Conservation (phyloP, 1,139 yeast species). For the Pichia sp. region DNA sequence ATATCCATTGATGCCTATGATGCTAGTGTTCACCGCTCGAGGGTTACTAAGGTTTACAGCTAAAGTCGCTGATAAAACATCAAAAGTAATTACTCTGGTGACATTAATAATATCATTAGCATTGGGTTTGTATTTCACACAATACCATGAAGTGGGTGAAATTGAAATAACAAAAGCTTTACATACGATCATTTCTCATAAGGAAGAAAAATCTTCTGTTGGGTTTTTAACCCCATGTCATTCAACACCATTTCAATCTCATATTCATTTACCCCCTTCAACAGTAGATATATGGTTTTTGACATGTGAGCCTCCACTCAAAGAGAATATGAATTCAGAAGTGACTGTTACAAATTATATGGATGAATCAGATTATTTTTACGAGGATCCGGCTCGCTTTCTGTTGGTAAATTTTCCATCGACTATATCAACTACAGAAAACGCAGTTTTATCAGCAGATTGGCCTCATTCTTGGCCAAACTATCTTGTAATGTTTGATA, state of each 20-base stretch:
- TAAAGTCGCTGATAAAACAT: slow-evolving; percentile 4
- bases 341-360: slow-evolving; percentile 39
- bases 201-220: slow-evolving; percentile 32
- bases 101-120: slow-evolving; percentile 14
- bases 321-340: slow-evolving; percentile 16
- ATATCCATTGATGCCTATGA: slow-evolving; percentile 77
- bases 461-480: slow-evolving; percentile 57
- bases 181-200: background rate
- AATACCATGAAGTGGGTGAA: slow-evolving; percentile 78
- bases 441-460: slow-evolving; percentile 6
- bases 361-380: slow-evolving; percentile 85
- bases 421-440: too few species aligned
- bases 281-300: slow-evolving; percentile 57
- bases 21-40: slow-evolving; percentile 38
- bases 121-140: slow-evolving; percentile 36
- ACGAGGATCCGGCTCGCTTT: slow-evolving; percentile 54
- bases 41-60: slow-evolving; percentile 23
- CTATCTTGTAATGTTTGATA: slow-evolving; percentile 62
- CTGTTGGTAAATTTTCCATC: slow-evolving; percentile 36
- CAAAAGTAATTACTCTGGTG: slow-evolving; percentile 2
- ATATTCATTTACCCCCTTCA: slow-evolving; percentile 54
- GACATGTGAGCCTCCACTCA: slow-evolving; percentile 87
- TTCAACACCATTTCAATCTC: slow-evolving; percentile 93
- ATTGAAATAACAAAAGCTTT: slow-evolving; percentile 49
- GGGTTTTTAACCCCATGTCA: slow-evolving; percentile 94